These are phyloP conservation scores for Dictyostelium brefeldianum DNA, from an alignment of 78 protist species.

Conservation along the genomic window DNA sequence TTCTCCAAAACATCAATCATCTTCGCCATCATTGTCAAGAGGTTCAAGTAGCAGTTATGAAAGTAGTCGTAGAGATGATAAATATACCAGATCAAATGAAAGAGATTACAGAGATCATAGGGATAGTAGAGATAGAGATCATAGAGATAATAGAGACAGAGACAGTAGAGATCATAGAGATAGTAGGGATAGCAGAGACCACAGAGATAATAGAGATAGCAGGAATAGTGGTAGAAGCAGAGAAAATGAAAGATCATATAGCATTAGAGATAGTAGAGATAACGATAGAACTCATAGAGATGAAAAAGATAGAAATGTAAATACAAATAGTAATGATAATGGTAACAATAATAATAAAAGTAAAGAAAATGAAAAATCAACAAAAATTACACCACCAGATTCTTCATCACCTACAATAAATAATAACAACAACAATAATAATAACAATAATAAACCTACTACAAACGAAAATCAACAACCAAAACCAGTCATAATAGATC, in stretches of 20 bases:
- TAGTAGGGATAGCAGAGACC: slow-evolving; percentile 40
- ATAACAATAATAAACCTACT: neutral
- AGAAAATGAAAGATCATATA: neutral
- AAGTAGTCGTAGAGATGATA: neutral
- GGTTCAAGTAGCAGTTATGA: neutral
- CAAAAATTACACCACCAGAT: neutral
- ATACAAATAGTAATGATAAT: too few relatives aligned
- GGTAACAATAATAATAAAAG: neutral
- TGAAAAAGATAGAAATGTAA: neutral
- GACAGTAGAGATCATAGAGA: slow-evolving; percentile 3
- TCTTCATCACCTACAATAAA: neutral
- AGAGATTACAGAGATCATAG: neutral
- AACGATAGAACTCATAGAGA: neutral
- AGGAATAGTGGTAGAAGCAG: slow-evolving; percentile 11
- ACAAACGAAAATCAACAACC: neutral
- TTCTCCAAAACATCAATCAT: neutral
- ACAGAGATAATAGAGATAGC: neutral
- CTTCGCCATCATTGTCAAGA: neutral
- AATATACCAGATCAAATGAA: neutral
- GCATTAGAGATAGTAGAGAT: slow-evolving; percentile 30
- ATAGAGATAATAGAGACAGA: slow-evolving; percentile 5
- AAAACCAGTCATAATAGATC: too few relatives aligned
- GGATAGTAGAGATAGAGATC: neutral
- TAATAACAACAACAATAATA: neutral
- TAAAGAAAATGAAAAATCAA: slow-evolving; percentile 2